Conservation (phyloP, 139 green algal genomes). For the Zygnema circumcarinatum region DNA sequence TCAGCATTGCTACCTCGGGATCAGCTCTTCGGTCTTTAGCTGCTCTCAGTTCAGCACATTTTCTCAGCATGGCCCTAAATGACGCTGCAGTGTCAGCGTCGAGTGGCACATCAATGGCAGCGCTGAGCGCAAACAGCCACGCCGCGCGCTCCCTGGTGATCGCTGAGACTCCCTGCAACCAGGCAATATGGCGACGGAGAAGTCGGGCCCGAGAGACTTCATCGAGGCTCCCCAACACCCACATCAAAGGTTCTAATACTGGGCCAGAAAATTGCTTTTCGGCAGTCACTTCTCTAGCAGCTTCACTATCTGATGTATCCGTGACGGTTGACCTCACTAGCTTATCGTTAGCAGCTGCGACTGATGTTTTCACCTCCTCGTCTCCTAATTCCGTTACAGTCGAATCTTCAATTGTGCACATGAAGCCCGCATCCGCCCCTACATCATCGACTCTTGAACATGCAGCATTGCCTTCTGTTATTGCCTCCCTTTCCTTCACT, state of each 20-base stretch:
- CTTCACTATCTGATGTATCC: no score
- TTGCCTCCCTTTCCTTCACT: neutral
- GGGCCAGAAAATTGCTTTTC: neutral
- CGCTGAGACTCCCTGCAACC: constrained; percentile 18
- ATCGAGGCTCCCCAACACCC: constrained; percentile 1
- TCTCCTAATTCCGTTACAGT: neutral
- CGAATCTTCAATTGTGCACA: neutral
- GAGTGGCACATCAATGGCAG: constrained; percentile 67
- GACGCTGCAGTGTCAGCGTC: constrained; percentile 61
- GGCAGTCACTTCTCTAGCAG: no score
- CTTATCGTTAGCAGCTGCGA: neutral
- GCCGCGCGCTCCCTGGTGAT: neutral
- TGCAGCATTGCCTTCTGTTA: neutral
- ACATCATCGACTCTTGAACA: neutral
- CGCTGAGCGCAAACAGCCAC: constrained; percentile 65
- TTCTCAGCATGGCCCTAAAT: constrained; percentile 67
- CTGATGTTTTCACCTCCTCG: neutral
- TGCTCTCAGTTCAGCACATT: constrained; percentile 62
- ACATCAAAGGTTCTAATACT: neutral
- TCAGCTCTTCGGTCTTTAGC: constrained; percentile 53
- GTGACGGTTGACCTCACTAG: no score
- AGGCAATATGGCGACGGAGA: constrained; percentile 19
- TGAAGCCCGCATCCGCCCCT: neutral
- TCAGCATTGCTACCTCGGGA: constrained; percentile 69
- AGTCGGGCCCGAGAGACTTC: constrained; percentile 20